Conservation (phyloP, 2,329 filamentous ascomycete genomes). For the Talaromyces piceae region DNA sequence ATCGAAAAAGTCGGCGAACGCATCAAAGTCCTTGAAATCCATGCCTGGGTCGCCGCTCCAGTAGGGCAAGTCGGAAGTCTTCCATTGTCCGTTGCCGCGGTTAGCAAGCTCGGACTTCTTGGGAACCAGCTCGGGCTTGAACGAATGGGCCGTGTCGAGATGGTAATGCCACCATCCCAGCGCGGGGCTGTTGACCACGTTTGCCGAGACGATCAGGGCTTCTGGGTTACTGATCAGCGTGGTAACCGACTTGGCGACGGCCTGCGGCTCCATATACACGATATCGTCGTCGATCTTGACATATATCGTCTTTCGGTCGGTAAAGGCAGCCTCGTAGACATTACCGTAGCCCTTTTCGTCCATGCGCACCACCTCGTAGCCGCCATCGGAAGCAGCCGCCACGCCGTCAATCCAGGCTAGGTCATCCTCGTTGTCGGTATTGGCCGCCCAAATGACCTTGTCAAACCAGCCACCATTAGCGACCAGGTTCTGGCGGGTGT, state of each 20-base stretch:
- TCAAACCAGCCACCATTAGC: slow-evolving; percentile 10
- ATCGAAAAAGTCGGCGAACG: slow-evolving; percentile 7
- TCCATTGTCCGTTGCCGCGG: slow-evolving; percentile 9
- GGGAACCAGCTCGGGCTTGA: slow-evolving; percentile 8
- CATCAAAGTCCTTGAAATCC: slow-evolving; percentile 7
- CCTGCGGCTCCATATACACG: slow-evolving; percentile 7
- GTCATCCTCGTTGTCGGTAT: slow-evolving; percentile 9
- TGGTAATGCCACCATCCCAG: slow-evolving; percentile 12
- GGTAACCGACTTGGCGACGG: slow-evolving; percentile 9
- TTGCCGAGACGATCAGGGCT: slow-evolving; percentile 10
- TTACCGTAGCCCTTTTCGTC: slow-evolving; percentile 10
- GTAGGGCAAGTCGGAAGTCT: slow-evolving; percentile 6
- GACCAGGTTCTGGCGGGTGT: slow-evolving; percentile 5
- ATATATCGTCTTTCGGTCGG: slow-evolving; percentile 8
- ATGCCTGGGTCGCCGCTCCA: slow-evolving; percentile 4
- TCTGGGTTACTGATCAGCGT: slow-evolving; percentile 9
- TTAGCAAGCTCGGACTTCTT: slow-evolving; percentile 7
- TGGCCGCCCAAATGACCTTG: slow-evolving; percentile 10
- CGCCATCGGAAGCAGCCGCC: slow-evolving; percentile 4
- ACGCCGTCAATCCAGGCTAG: slow-evolving; percentile 8
- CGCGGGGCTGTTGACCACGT: slow-evolving; percentile 9
- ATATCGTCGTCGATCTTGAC: slow-evolving; percentile 12
- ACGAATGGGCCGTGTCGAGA: slow-evolving; percentile 6
- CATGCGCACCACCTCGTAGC: slow-evolving; percentile 8
- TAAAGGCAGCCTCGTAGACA: slow-evolving; percentile 11